phyloP scores from a whole-genome alignment of 129 eudicot species.

The Chrysanthemum makinoi region DNA sequence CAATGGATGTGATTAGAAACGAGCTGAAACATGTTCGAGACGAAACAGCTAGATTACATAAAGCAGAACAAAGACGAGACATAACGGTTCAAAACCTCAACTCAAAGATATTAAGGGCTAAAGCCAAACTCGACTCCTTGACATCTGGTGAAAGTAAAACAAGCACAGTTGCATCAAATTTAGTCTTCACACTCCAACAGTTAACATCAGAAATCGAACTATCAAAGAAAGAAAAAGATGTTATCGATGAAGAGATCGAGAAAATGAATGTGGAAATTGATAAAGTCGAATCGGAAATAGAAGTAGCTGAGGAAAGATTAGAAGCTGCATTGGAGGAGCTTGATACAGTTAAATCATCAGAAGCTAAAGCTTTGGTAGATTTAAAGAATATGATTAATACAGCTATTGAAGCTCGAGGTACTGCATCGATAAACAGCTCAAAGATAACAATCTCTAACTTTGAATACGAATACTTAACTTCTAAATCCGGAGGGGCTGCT shows the following conservation, averaged over 20 bases:
- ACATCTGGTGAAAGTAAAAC: constrained; percentile 48
- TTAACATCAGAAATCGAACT: constrained; percentile 46
- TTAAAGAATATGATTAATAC: constrained; percentile 39
- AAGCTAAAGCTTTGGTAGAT: constrained; percentile 48
- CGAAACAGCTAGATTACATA: constrained; percentile 44
- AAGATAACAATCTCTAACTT: constrained; percentile 54
- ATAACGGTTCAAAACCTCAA: constrained; percentile 51
- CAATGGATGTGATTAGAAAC: constrained; percentile 63
- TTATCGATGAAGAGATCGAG: constrained; percentile 40
- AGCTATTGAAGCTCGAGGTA: constrained; percentile 47
- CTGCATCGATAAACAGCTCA: constrained; percentile 37
- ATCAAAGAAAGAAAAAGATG: constrained; percentile 42
- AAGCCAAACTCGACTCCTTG: constrained; percentile 53
- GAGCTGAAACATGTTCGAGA: constrained; percentile 46
- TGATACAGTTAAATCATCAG: constrained; percentile 50
- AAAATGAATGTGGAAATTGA: constrained; percentile 36
- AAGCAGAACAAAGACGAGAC: constrained; percentile 56
- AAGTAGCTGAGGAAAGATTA: constrained; percentile 47
- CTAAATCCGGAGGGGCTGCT: constrained; percentile 52
- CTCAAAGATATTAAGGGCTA: constrained; percentile 67
- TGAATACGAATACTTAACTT: constrained; percentile 67
- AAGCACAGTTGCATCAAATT: constrained; percentile 35
- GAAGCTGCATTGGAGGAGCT: constrained; percentile 54
- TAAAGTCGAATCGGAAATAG: constrained; percentile 40
- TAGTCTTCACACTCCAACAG: constrained; percentile 41